phyloP scores from a whole-genome alignment of 2,329 filamentous ascomycete species.

The Thyridium curvatum region DNA sequence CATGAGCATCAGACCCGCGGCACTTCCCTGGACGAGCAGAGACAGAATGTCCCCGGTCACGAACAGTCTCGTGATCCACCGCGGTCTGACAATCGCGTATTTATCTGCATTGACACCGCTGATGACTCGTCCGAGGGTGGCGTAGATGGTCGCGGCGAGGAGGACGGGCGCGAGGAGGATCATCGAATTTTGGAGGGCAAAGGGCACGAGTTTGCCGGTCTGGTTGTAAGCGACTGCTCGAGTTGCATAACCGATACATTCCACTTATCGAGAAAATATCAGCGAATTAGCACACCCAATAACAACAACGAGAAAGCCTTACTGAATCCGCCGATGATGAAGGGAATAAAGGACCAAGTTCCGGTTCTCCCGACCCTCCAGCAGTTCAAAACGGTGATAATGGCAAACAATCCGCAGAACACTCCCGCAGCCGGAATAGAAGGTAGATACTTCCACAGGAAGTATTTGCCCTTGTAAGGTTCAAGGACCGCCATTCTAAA shows the following conservation, averaged over 20 bases:
- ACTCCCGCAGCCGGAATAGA: conserved; percentile 1
- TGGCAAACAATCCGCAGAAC: conserved; percentile 2
- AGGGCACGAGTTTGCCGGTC: conserved; percentile 26
- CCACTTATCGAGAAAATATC: conserved; percentile 2
- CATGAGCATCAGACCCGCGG: conserved; percentile 16
- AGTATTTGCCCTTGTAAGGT: no score
- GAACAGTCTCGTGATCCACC: conserved; percentile 47
- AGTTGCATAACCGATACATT: conserved; percentile 5
- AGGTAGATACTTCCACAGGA: conserved; percentile 5
- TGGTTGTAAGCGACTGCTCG: conserved; percentile 16
- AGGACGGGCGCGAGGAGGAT: conserved; percentile 41
- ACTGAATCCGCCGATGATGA: conserved; percentile 4
- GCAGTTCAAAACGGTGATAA: neutral
- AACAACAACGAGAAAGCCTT: neutral
- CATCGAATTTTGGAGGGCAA: conserved; percentile 33
- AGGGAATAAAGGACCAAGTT: conserved; percentile 5
- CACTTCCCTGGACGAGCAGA: conserved; percentile 42
- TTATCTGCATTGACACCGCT: conserved; percentile 23
- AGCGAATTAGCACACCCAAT: no score
- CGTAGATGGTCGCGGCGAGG: conserved; percentile 45
- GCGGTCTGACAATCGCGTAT: conserved; percentile 22
- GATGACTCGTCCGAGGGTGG: conserved; percentile 39
- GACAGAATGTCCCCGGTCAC: conserved; percentile 47
- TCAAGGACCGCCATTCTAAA: no score
- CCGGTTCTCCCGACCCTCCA: conserved; percentile 1